A percentile compares a stretch with the other conserved stretches of the same genome.
phyloP scores from a whole-genome alignment of 1,139 yeast species.

The Taphrina populina region DNA sequence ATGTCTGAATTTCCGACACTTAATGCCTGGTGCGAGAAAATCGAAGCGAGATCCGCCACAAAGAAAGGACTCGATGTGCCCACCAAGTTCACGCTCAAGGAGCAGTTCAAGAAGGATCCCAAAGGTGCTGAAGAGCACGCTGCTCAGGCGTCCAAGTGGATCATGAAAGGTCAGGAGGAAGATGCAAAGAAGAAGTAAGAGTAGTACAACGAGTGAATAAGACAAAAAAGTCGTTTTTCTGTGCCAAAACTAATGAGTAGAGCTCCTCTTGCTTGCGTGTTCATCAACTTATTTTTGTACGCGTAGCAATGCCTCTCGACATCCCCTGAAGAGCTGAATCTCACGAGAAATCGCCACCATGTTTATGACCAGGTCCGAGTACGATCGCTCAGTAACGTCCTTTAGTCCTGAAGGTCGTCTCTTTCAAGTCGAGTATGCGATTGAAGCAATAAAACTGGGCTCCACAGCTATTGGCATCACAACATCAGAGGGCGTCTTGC shows the following conservation, averaged over 20 bases:
- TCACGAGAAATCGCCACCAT: slow-evolving; percentile 46
- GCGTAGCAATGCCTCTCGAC: too few relatives aligned
- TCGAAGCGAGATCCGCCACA: slow-evolving; percentile 25
- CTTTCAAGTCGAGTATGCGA: slow-evolving; percentile 96
- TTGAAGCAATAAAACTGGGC: slow-evolving; percentile 94
- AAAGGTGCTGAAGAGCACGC: slow-evolving; percentile 22
- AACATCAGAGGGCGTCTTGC: slow-evolving; percentile 93
- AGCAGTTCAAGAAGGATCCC: slow-evolving; percentile 20
- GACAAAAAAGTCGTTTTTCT: too few relatives aligned
- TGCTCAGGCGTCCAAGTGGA: slow-evolving; percentile 19
- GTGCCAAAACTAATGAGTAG: too few relatives aligned
- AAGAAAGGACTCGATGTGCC: slow-evolving; percentile 32
- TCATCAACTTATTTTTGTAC: too few relatives aligned
- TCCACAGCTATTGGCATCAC: slow-evolving; percentile 97
- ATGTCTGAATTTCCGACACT: slow-evolving; percentile 17
- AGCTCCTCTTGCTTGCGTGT: too few relatives aligned
- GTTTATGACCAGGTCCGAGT: slow-evolving; percentile 98
- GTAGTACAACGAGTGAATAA: too few relatives aligned
- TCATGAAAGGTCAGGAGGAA: slow-evolving; percentile 22
- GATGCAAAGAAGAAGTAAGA: slow-evolving; percentile 15
- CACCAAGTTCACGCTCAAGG: slow-evolving; percentile 25
- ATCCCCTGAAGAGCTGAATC: too few relatives aligned
- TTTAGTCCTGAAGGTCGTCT: slow-evolving; percentile 98
- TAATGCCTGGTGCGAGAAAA: slow-evolving; percentile 15
- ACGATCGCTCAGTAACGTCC: slow-evolving; percentile 97